Evolutionary conservation across 495 filamentous ascomycete species (phyloP).

Genomic region (Cenococcum geophilum): DNA sequence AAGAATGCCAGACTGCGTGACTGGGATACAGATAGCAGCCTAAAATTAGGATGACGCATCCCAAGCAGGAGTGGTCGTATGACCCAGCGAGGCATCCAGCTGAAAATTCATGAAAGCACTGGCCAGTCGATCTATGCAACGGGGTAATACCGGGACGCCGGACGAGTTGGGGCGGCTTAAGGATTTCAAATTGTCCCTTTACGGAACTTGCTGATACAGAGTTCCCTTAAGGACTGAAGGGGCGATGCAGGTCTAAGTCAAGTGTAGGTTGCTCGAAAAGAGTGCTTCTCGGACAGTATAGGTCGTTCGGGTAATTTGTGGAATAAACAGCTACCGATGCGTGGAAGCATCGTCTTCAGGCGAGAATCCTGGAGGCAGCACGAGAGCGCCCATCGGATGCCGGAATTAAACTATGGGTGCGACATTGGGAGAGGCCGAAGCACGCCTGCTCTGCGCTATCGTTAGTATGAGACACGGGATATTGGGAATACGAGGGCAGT

Average conservation of each 20-base stretch:
- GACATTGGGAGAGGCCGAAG: no score
- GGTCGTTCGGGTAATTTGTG: background rate
- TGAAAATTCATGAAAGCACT: background rate
- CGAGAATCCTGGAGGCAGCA: background rate
- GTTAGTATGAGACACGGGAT: no score
- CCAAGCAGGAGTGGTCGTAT: background rate
- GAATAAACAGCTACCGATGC: background rate
- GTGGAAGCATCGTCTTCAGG: background rate
- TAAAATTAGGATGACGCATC: background rate
- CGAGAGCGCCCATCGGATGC: background rate
- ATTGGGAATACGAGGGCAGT: no score
- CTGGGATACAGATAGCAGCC: no score
- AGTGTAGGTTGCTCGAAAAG: background rate
- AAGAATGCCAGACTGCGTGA: no score
- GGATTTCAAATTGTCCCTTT: background rate
- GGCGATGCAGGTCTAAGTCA: background rate
- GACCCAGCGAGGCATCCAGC: background rate
- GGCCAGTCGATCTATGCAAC: background rate
- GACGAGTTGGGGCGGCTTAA: background rate
- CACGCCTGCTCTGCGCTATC: no score
- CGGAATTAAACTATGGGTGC: background rate
- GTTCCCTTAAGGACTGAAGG: background rate
- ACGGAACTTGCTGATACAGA: background rate
- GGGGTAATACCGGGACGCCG: background rate
- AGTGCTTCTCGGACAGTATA: background rate